phyloP scores from a whole-genome alignment of 129 eudicot species.

The Lactuca saligna region DNA sequence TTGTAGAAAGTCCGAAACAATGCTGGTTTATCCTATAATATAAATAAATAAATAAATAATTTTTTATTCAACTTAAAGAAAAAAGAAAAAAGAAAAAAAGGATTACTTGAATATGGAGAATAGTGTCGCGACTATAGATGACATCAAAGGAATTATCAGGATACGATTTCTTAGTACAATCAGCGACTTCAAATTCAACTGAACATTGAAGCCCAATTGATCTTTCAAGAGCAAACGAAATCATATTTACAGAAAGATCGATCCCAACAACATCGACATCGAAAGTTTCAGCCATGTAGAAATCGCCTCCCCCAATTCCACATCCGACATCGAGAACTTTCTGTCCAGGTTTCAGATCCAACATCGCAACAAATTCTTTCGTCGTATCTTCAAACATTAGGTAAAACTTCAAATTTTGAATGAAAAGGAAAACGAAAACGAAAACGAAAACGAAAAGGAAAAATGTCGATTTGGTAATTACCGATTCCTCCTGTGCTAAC shows the following conservation, averaged over 20 bases:
- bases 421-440: neutral
- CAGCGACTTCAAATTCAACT: slow-evolving; percentile 97
- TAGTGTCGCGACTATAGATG: slow-evolving; percentile 95
- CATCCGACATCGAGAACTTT: slow-evolving; percentile 97
- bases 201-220: slow-evolving; percentile 84
- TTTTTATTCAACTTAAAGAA: too few relatives aligned
- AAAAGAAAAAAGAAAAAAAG: neutral
- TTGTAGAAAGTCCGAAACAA: slow-evolving; percentile 76
- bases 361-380: slow-evolving; percentile 72
- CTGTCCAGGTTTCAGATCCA: slow-evolving; percentile 91
- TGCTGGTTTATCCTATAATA: slow-evolving; percentile 80
- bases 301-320: slow-evolving; percentile 98
- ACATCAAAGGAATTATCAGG: slow-evolving; percentile 86
- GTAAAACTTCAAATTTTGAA: neutral
- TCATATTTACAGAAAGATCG: slow-evolving; percentile 95
- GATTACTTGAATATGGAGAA: slow-evolving; percentile 92
- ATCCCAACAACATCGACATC: slow-evolving; percentile 90
- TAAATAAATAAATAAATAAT: neutral
- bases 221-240: slow-evolving; percentile 88
- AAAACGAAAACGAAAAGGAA: neutral
- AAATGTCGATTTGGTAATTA: slow-evolving; percentile 29
- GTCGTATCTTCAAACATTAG: slow-evolving; percentile 53
- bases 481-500: slow-evolving; percentile 99
- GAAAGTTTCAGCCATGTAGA: slow-evolving; percentile 90
- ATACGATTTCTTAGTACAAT: slow-evolving; percentile 85